Evolutionary conservation across 352 stramenopile genomes (phyloP), one percentile per base, ranked within the genome.

Genomic region (Pythium diclinum): DNA sequence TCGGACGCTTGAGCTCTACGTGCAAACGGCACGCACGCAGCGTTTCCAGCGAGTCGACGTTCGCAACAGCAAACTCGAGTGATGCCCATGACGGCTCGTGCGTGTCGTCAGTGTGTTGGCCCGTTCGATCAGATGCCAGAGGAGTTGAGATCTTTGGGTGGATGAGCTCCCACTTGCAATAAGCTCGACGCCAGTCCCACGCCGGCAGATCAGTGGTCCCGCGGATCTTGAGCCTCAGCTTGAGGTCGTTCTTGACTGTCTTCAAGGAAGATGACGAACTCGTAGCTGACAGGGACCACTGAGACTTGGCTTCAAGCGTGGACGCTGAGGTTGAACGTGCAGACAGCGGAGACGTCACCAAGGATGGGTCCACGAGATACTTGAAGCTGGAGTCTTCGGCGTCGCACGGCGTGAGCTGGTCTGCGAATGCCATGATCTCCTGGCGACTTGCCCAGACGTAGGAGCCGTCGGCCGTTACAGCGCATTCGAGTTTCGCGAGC

Each of bases 391-490:
- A 46, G 11, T 46, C 38, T 1, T 46, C 49, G 0, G 30, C 49
- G 19, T 70, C 51, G 42, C 42, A 62, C 9, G 49, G 56, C 16
- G 23, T 57, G 30, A 63, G 48, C 33, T 30, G 28, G 49, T 65
- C 63, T 1, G 36, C 19, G 3, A 70, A 9, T 6, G n/a, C 56
- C 32, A 65, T 61, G 52, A 71, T 65, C 19, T 71, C 64, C 3
- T 66, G 58, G 21, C 58, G 64, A 44, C 30, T 48, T 17, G 57
- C 57, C 57, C 58, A 71, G 1, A 71, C n/a, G 19, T 55, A 71
- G n/a, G 59, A 38, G 9, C 65, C 65, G 2, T 59, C 33, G n/a
- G n/a, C 21, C 8, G 38, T 71, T 17, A 59, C 57, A 4, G 58
- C 64, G 33, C 64, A 71, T 34, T 66, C 28, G 0, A 71, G 64